Base-by-base conservation (phyloP, 2,329 filamentous ascomycete genomes). In the Lasiodiplodia sp. region DNA sequence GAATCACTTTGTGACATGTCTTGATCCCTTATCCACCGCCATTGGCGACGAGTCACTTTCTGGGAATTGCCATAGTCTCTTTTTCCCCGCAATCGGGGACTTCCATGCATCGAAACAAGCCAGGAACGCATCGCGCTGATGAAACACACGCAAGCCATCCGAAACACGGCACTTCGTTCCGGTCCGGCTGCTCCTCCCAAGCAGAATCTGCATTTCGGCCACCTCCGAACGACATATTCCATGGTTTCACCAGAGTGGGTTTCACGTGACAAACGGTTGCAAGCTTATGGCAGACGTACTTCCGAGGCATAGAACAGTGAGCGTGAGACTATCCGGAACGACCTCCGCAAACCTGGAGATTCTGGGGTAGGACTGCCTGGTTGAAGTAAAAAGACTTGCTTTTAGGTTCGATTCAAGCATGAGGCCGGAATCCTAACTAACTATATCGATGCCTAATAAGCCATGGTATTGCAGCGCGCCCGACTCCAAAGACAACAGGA, bases 41-140 rank as follows among this genome's bases (percentile, higher is more conserved):
- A 51, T 63, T 63, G 58, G 58, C 23, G 31, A 52, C 47, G 28
- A n/a, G 23, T 34, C 60, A 64, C 23, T 47, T 47, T 12, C 18
- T 52, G 16, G n/a, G 28, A 16, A 52, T 51, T 40, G 56, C 14
- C 37, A 21, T 25, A 37, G 40, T 58, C n/a, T 25, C 34, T 14
- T 58, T 23, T 37, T 37, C 58, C 58, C 40, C 40, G 58, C 40
- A 37, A 23, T 47, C 18, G 21, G 6, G 25, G 10, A 28, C 23
- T 58, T 25, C 38, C 44, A 25, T 31, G 56, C 21, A 49, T 16
- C 58, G 25, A 31, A 28, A n/a, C 11, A 37, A 16, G 12, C 56
- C 56, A 44, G 60, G 23, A 38, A 18, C 44, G 31, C 60, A 52
- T 52, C 60, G 60, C 23, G 51, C 34, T 53, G 60, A 52, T 64